phyloP scores from a whole-genome alignment of 441 rosid species.

The Isatis lusitanica region DNA sequence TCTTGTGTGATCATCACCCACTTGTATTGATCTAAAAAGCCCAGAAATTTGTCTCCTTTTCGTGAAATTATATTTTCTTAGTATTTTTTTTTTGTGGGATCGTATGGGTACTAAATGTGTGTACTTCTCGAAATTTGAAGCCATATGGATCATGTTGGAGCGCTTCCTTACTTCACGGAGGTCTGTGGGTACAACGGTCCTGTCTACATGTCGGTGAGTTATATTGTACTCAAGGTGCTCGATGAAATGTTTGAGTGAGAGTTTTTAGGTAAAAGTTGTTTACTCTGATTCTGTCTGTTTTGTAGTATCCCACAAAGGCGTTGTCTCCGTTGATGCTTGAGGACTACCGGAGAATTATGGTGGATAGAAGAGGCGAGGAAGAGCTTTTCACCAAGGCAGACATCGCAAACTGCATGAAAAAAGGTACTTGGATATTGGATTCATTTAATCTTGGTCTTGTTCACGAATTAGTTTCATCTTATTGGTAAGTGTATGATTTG shows the following conservation, averaged over 20 bases:
- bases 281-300: conserved; percentile 19
- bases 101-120: background rate
- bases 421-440: conserved; percentile 45
- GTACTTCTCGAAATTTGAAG: conserved; percentile 35
- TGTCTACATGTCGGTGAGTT: conserved; percentile 85
- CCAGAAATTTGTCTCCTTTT: background rate
- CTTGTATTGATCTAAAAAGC: conserved; percentile 48
- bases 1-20: conserved; percentile 84
- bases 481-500: background rate
- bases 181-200: conserved; percentile 90
- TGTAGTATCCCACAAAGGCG: conserved; percentile 92
- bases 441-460: background rate
- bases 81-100: background rate
- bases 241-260: conserved; percentile 39
- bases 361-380: conserved; percentile 92
- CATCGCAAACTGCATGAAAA: conserved; percentile 79
- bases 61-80: background rate
- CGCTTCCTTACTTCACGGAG: conserved; percentile 95
- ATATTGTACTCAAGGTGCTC: conserved; percentile 35
- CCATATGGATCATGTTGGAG: conserved; percentile 95
- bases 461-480: background rate
- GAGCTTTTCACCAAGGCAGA: conserved; percentile 76
- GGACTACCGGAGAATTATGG: conserved; percentile 87
- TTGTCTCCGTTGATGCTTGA: conserved; percentile 91
- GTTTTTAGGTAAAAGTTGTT: background rate